Conservation (phyloP, 257 asterid species). For the Ballota nigra region DNA sequence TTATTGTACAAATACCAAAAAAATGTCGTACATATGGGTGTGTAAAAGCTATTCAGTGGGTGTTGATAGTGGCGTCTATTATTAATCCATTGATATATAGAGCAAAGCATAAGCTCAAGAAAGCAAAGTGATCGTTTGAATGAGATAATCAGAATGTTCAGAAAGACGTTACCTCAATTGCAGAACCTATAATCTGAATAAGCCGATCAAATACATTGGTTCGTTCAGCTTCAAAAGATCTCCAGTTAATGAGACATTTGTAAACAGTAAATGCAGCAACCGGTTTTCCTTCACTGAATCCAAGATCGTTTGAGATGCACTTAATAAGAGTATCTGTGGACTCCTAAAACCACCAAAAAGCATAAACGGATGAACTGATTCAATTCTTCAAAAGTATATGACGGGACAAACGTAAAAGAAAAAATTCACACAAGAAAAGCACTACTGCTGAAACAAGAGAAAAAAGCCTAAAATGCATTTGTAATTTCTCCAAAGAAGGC, state of each 20-base stretch:
- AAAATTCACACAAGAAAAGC: neutral
- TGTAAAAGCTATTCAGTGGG: no score
- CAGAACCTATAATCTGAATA: slow-evolving; percentile 75
- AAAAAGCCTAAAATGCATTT: neutral
- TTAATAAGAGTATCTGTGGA: slow-evolving; percentile 54
- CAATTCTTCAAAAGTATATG: slow-evolving; percentile 1
- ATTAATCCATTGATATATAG: neutral
- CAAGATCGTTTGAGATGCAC: slow-evolving; percentile 61
- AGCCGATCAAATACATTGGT: slow-evolving; percentile 84
- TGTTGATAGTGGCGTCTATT: no score
- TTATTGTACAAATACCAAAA: no score
- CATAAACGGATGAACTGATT: neutral
- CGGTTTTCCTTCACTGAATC: slow-evolving; percentile 89
- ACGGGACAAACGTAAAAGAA: no score
- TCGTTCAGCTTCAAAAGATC: slow-evolving; percentile 77
- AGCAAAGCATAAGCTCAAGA: slow-evolving; percentile 1
- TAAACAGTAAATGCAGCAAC: slow-evolving; percentile 81
- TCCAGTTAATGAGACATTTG: slow-evolving; percentile 86
- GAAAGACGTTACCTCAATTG: slow-evolving; percentile 60
- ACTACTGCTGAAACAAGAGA: neutral
- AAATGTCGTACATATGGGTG: no score
- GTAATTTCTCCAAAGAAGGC: no score
- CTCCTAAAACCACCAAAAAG: slow-evolving; percentile 52
- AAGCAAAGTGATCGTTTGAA: neutral
- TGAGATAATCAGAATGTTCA: neutral